Base-by-base conservation (phyloP, 2,329 filamentous ascomycete genomes). In the Penicillium sp. region DNA sequence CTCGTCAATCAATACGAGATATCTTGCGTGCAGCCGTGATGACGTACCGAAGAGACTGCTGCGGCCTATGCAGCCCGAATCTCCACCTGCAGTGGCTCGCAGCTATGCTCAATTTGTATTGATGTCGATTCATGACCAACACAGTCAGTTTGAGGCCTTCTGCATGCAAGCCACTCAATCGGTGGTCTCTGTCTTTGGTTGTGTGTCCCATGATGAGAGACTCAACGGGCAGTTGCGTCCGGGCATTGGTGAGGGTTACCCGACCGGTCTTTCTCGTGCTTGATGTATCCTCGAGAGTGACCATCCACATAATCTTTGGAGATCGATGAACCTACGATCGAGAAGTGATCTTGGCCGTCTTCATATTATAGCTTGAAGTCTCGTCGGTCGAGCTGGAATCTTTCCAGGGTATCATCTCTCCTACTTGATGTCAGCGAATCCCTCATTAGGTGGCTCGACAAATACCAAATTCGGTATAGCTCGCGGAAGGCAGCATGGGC, bases 121-220 rank as follows among this genome's bases (percentile, higher is more conserved):
- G 31, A 29, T 57, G 22, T 54, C 50, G 39, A 44, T 45, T 50
- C 47, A 54, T 33, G 13, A 50, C 33, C 33, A 57, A 39, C 11
- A 46, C 51, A 27, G 55, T 39, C 42, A 57, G 55, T 47, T 54
- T 57, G 51, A 57, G 50, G 44, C 51, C 55, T 2, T 57, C 55
- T 24, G 46, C 51, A 37, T 57, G 51, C 42, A 29, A 49, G 14
- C 51, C 51, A n/a, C 47, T 51, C 9, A 57, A 44, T 21, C 47
- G 46, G 22, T 54, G 22, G 21, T 51, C 31, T 31, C 29, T 19
- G 16, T 44, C 31, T 21, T 57, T 57, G 13, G 51, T 54, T 24
- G 42, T 50, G 42, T 47, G 54, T 21, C 33, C 46, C 42, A 51
- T 49, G 33, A 48, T 45, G 52, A 54, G 33, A 54, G 52, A 47